Evolutionary conservation across 495 filamentous ascomycete genomes (phyloP), one percentile per base, ranked within the genome.

Genomic region (Daldinia loculata): DNA sequence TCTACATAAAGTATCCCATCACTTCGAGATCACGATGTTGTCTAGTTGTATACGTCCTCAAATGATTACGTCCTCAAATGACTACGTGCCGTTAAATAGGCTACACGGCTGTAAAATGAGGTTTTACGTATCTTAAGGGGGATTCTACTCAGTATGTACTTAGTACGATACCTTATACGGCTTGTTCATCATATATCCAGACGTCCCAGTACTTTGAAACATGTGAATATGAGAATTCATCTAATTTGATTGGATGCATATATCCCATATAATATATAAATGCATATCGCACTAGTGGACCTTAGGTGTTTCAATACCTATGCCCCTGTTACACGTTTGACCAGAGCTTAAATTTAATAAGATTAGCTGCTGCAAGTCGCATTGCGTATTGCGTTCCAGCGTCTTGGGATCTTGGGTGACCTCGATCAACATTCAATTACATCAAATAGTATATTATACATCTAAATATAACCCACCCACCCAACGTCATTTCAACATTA

Each of bases 391-490:
- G 50, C 62, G 51, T 70, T 50, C 56, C 61, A 14, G 17, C 7
- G 57, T 61, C 26, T 61, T 58, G 62, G 56, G 19, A 48, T 24
- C 43, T 48, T 22, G 22, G 43, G 43, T 48, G 22, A 48, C 43
- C 8, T 48, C 43, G 43, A 48, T 48, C 43, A 48, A 48, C 43
- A 48, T 70, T 39, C 22, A 24, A 12, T 22, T 63, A 22, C 34
- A 17, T 30, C 27, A 2, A 27, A 27, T n/a, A n/a, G n/a, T n/a
- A 6, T 17, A 51, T 9, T 9, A 41, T 55, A 26, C 5, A 43
- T 56, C 50, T 68, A 69, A 59, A 56, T 65, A 61, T 60, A 53
- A 56, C 62, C 68, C 27, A 51, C 62, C 24, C 52, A 50, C 63
- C 26, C 53, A 66, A 71, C 63, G 63, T 67, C 63, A 67, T 64